Base-by-base conservation (phyloP, 2,329 filamentous ascomycete species). In the Metarhizium sp. region DNA sequence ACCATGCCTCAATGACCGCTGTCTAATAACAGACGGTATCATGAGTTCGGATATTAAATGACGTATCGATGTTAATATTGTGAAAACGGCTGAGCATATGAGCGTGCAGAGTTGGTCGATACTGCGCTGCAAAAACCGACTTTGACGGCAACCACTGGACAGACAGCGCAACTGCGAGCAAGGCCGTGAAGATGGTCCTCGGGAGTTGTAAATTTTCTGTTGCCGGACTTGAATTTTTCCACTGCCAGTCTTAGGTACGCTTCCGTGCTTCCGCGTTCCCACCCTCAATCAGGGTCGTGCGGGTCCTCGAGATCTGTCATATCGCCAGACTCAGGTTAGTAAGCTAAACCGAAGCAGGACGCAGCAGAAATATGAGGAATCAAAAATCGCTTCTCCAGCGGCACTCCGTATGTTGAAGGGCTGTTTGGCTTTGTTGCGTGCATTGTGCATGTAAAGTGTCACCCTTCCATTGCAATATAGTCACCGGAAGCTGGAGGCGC, bases 291-390 rank as follows among this genome's bases (percentile, higher is more conserved):
- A 16, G 4, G 38, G 38, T 11, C 32, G 25, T 53, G 56, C 56
- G 53, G 50, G 53, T 48, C 53, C 50, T 53, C 47, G 53, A 20
- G 50, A 57, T 57, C 56, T 46, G 49, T 52, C 53, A 48, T 30
- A 48, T 48, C 30, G 45, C n/a, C 25, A 29, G 45, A 30, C 13
- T 48, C 11, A 30, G 8, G 25, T 48, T 48, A 48, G 45, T 48
- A 48, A 48, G 45, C 45, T n/a, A 40, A 40, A 40, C 38, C 11
- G 13, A 40, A 34, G 32, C 32, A 8, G 32, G 32, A 34, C 32
- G 32, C 6, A 34, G 32, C 32, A 34, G 32, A 34, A 34, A 34
- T 34, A 8, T 34, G 32, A 34, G 32, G 10, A 8, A 34, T 34
- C 7, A 34, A 34, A 34, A 34, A 34, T 34, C 32, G 32, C 32